Evolutionary conservation across 2,329 filamentous ascomycete genomes (phyloP).

Genomic region (Xylariales sp.): DNA sequence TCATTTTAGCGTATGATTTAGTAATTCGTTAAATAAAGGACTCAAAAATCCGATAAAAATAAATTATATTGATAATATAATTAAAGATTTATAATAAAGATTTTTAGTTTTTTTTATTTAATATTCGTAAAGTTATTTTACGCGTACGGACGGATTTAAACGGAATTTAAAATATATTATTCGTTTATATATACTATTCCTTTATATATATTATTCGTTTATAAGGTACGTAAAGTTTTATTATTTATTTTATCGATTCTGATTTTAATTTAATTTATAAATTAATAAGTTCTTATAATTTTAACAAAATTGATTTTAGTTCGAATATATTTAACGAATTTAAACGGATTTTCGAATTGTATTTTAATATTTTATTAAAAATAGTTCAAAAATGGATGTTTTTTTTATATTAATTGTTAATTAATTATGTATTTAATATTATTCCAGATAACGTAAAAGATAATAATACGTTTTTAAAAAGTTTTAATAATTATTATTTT

Average conservation of each 20-base stretch:
- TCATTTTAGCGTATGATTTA: too few relatives aligned
- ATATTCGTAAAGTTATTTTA: neutral
- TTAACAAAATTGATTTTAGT: neutral
- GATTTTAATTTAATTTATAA: constrained; percentile 4
- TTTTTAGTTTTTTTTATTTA: neutral
- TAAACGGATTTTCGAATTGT: neutral
- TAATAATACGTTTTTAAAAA: neutral
- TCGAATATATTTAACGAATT: neutral
- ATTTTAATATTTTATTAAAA: constrained; percentile 2
- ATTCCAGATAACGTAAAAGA: neutral
- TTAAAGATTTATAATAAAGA: neutral
- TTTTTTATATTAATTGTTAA: neutral
- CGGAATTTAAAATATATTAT: too few relatives aligned
- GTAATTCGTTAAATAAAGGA: too few relatives aligned
- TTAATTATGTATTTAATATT: neutral
- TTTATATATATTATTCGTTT: too few relatives aligned
- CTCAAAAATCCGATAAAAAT: too few relatives aligned
- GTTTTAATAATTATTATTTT: neutral
- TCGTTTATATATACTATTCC: too few relatives aligned
- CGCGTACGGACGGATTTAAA: too few relatives aligned
- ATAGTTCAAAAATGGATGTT: too few relatives aligned
- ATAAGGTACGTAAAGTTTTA: neutral
- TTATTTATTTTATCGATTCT: neutral
- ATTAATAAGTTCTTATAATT: neutral
- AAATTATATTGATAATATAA: too few relatives aligned